Evolutionary conservation across 2,329 filamentous ascomycete genomes (phyloP), one percentile per base, ranked within the genome.

Genomic region (Rutstroemia sp.): DNA sequence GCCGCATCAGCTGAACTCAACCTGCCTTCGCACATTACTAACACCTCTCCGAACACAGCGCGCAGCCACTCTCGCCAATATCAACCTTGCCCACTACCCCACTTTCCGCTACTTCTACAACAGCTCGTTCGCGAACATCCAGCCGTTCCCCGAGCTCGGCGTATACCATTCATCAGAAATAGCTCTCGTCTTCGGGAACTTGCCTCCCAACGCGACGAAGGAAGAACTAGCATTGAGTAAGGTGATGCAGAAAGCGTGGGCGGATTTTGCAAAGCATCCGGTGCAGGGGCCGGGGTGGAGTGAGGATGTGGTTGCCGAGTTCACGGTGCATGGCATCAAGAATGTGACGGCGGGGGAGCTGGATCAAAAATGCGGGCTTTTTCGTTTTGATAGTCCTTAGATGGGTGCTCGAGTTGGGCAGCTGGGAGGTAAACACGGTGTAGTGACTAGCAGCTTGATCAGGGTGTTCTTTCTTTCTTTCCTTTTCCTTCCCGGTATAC

Each of bases 111-210:
- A 57, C 46, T 39, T 25, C 16, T 58, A 39, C 39, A 57, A 58
- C 12, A 45, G 48, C 27, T 49, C 54, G 1, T 58, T 57, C 12
- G 42, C 48, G 9, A 49, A 58, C 37, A 46, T 47, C 10, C 54
- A 57, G 34, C 48, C 57, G 39, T 9, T 45, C 12, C 48, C 49
- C 6, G 41, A 21, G 14, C 38, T 51, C 4, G 30, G 46, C 12
- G 57, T 37, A 12, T 58, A 56, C n/a, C 57, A 58, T 17, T 38
- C 46, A 19, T 58, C 57, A 1, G 53, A 56, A 51, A 56, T 56
- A 3, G 16, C 38, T 1, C 47, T 56, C 2, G 47, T 51, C 10
- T 56, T 56, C 3, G 53, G 53, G 5, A 56, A 51, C 27, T n/a
- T 56, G 1, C 53, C 19, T 0, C 14, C 53, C 30, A 51, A 38